Evolutionary conservation across 129 eudicot genomes (phyloP), one percentile per base, ranked within the genome.

Genomic region (Tagetes patula): DNA sequence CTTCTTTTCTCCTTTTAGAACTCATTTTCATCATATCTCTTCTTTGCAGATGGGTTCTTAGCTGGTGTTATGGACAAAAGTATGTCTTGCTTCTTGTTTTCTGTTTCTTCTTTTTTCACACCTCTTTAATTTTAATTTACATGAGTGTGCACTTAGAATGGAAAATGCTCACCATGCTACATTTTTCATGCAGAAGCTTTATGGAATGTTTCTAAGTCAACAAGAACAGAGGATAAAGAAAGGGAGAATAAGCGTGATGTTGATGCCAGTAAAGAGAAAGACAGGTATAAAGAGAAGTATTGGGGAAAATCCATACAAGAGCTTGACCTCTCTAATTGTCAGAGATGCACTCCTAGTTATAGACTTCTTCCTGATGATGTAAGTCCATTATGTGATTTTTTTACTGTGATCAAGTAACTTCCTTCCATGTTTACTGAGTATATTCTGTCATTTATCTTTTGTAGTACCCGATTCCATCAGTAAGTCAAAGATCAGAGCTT

Each of bases 341-440:
- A 91, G 73, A 82, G 97, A 4, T 95, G 99, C 84, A 84, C 97
- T 65, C 99, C 99, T 47, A 95, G 99, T 75, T 95, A 95, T 58
- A 91, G 99, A 79, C 99, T 91, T 78, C 92, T 95, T 80, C 99
- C 99, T 43, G 90, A 86, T 32, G 99, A 95, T 87, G 99, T 88
- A 82, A 47, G 81, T 67, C 68, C 63, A 32, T 58, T 58, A n/a
- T 70, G 6, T 53, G 67, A 65, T 58, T 73, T 67, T 54, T 58
- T 34, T 32, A 9, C 53, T 8, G 8, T 32, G 68, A 53, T 67
- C 56, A 32, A 56, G 20, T 48, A 43, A 43, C 37, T 67, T 50
- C 45, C 8, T 8, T 72, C 1, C 49, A 31, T 72, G 38, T 46
- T 69, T 58, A 38, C 34, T 8, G 49, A 46, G 48, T 10, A 50